Percentiles rank a stretch among this genome's conserved stretches.
phyloP scores from a whole-genome alignment of 495 filamentous ascomycete species.

The Annulohypoxylon nitens region DNA sequence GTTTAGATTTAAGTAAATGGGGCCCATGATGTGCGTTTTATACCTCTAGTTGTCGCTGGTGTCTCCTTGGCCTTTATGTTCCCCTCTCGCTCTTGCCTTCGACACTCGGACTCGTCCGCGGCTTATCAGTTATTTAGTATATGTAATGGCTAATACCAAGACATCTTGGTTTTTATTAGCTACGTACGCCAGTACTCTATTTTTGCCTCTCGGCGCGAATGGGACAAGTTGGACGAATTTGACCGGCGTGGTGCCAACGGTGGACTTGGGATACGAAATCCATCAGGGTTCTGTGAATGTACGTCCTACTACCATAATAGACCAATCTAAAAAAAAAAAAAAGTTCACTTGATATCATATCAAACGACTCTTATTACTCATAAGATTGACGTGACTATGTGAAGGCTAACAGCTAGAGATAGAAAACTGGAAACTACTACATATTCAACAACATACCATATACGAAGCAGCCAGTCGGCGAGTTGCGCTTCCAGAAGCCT shows the following conservation, averaged over 20 bases:
- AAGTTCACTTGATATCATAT: background rate
- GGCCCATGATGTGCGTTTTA: constrained; percentile 5
- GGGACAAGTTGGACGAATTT: background rate
- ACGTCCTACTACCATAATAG: background rate
- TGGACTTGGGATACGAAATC: constrained; percentile 43
- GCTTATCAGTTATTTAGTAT: background rate
- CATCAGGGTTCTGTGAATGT: constrained; percentile 37
- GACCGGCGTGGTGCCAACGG: constrained; percentile 8
- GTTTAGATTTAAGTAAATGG: background rate
- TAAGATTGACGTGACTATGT: background rate
- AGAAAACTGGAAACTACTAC: constrained; percentile 42
- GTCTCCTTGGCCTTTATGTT: constrained; percentile 8
- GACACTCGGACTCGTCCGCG: background rate
- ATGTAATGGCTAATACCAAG: constrained; percentile 9
- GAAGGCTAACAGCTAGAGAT: background rate
- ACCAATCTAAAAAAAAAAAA: background rate
- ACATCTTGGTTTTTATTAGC: constrained; percentile 22
- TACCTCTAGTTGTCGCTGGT: background rate
- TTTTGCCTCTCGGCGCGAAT: constrained; percentile 1
- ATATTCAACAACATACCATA: constrained; percentile 43
- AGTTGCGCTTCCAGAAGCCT: constrained; percentile 35
- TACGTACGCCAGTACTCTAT: background rate
- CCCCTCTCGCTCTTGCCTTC: background rate
- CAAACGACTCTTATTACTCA: background rate
- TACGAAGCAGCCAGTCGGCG: constrained; percentile 36